Evolutionary conservation across 2,329 filamentous ascomycete genomes (phyloP), one percentile per base, ranked within the genome.

Genomic region (Triangularia verruculosa): DNA sequence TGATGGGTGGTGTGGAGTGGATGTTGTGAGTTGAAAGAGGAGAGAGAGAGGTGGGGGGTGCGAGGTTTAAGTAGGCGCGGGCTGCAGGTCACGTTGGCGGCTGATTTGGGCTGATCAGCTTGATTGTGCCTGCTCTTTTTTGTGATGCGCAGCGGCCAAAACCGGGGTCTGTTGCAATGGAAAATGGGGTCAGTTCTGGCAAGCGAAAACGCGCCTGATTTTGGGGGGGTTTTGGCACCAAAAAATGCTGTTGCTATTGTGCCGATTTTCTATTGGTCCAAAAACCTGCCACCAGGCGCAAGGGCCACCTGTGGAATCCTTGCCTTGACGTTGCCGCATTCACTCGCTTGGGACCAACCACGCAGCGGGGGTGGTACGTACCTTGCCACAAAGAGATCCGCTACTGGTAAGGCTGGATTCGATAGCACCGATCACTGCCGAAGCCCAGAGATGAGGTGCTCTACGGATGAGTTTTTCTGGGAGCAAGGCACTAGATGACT

Each of bases 41-140:
- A 77, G 78, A 79, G 71, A 68, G 70, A 68, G 67, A 73, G 71
- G 78, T 78, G 77, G 80, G 80, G 81, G 79, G 77, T 73, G 70
- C 69, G 68, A 69, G 71, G 69, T 75, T 78, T 78, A 78, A 74
- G 73, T 77, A 77, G 70, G 72, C 68, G 59, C 68, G 65, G 57
- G 61, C 55, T 61, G 60, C 62, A 64, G 59, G 67, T 69, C 68
- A 71, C 67, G 70, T 70, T 73, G 70, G 68, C 69, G 74, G 74
- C 75, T 77, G 75, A 77, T 77, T 74, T 64, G 65, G 64, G 64
- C 64, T 54, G 43, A 61, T 64, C 55, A 53, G 61, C 59, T 68
- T 70, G 68, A 67, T 68, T 70, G 67, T 62, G 69, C 63, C 67
- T 69, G 64, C 64, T 60, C 32, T 67, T 67, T 70, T 71, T 70